These are phyloP conservation scores for Agrocybe chaxingu DNA, from an alignment of 768 basidiomycete species.

Conservation along the genomic window DNA sequence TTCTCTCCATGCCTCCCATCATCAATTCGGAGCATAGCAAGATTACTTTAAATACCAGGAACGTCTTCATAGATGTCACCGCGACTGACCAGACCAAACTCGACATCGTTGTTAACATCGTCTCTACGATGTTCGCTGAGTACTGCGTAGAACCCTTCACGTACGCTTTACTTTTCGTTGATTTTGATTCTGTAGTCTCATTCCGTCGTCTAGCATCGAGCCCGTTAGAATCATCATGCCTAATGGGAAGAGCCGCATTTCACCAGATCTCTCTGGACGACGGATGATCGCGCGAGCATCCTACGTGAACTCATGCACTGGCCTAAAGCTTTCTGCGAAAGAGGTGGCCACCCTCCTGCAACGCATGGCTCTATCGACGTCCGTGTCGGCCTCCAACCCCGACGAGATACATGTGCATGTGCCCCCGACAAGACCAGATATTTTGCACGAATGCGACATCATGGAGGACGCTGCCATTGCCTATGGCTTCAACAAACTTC, in stretches of 20 bases:
- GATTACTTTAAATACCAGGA: conserved; percentile 89
- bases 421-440: conserved; percentile 96
- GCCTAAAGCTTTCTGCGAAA: conserved; percentile 62
- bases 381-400: conserved; percentile 46
- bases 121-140: conserved; percentile 97
- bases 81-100: conserved; percentile 97
- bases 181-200: not conserved
- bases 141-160: conserved; percentile 91
- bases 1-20: conserved; percentile 97
- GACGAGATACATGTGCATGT: conserved; percentile 78
- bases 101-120: conserved; percentile 91
- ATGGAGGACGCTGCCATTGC: conserved; percentile 99
- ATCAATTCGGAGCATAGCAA: conserved; percentile 98
- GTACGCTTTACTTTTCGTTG: conserved; percentile 43
- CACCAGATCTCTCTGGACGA: conserved; percentile 77
- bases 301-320: conserved; percentile 96
- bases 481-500: conserved; percentile 96
- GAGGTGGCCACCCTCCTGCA: conserved; percentile 72
- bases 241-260: conserved; percentile 71
- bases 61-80: conserved; percentile 96
- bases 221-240: conserved; percentile 84
- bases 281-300: conserved; percentile 74
- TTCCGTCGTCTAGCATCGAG: conserved; percentile 64
- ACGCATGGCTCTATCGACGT: conserved; percentile 76
- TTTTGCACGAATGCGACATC: conserved; percentile 96